phyloP scores from a whole-genome alignment of 2,329 filamentous ascomycete species.

The Aspergillus versicolor region DNA sequence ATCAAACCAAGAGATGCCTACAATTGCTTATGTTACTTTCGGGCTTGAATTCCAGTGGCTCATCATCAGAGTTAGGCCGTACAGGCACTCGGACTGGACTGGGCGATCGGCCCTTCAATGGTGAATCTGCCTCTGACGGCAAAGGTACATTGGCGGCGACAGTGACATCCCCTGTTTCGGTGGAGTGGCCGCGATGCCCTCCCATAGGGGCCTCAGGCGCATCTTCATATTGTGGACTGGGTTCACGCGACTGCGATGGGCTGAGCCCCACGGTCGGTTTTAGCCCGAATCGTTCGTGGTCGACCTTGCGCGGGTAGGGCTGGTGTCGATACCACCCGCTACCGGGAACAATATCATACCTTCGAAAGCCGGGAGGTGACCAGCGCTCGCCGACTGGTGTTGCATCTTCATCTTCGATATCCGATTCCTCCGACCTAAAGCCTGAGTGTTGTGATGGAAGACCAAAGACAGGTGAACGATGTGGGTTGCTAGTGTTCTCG shows the following conservation, averaged over 20 bases:
- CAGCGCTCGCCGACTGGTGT: constrained; percentile 51
- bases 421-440: constrained; percentile 58
- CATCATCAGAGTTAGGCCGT: constrained; percentile 29
- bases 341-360: constrained; percentile 49
- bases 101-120: constrained; percentile 56
- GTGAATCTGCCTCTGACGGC: constrained; percentile 54
- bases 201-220: constrained; percentile 46
- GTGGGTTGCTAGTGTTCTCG: constrained; percentile 51
- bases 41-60: constrained; percentile 36
- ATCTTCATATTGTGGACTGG: constrained; percentile 61
- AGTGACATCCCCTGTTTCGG: constrained; percentile 27
- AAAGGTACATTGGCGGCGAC: constrained; percentile 55
- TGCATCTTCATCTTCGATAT: constrained; percentile 39
- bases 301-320: constrained; percentile 47
- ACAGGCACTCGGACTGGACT: constrained; percentile 46
- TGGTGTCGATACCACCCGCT: constrained; percentile 57
- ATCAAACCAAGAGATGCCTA: constrained; percentile 38
- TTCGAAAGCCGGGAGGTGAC: constrained; percentile 65
- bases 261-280: constrained; percentile 44
- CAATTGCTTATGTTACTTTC: constrained; percentile 50
- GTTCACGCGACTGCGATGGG: constrained; percentile 55
- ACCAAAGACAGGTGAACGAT: constrained; percentile 53
- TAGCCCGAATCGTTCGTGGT: constrained; percentile 37
- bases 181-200: constrained; percentile 24
- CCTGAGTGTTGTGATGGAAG: constrained; percentile 62